Evolutionary conservation across 2,329 filamentous ascomycete species (phyloP), one percentile per base, ranked within the genome.

Genomic region (Teratosphaeria pseudoeucalypti): DNA sequence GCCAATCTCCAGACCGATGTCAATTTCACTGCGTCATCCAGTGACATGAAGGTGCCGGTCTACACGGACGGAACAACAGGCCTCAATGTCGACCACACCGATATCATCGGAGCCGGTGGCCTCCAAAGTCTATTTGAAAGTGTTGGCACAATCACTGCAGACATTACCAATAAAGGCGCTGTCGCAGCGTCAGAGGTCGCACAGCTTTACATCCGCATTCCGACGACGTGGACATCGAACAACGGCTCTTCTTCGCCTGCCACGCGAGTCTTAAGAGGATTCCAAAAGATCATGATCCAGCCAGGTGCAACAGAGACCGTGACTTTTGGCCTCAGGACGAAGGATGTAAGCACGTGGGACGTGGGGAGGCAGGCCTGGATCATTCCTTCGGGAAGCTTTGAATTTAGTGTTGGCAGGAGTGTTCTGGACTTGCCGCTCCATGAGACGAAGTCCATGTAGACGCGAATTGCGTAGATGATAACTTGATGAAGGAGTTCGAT

Each of bases 291-390:
- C 3, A 54, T 58, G 11, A 53, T 74, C 9, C 34, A 63, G 39
- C 65, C 72, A 2, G 66, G 68, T 23, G 67, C 67, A 32, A 69
- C 68, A 47, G 65, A 68, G 56, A 65, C 66, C 27, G 67, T 78
- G 11, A 61, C 58, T 49, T 70, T 79, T 58, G 59, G 63, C 52
- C 62, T 80, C 56, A 74, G 74, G 57, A 68, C 74, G 62, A 74
- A 73, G 67, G 78, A 80, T 61, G 61, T 79, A 32, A 79, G 77
- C 58, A 77, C 79, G 27, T 82, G 80, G 80, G 77, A 81, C 61
- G 70, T 74, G 4, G 66, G 60, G 49, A 60, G 68, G 63, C 79
- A 82, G 73, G 75, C 79, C 60, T 82, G 80, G 80, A 72, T 79
- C 29, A 73, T 80, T 32, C 79, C 78, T 0, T 66, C 58, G 5